These are phyloP conservation scores for Pyrus pyrifolia DNA, from an alignment of 306 rosid genomes.

Conservation along the genomic window DNA sequence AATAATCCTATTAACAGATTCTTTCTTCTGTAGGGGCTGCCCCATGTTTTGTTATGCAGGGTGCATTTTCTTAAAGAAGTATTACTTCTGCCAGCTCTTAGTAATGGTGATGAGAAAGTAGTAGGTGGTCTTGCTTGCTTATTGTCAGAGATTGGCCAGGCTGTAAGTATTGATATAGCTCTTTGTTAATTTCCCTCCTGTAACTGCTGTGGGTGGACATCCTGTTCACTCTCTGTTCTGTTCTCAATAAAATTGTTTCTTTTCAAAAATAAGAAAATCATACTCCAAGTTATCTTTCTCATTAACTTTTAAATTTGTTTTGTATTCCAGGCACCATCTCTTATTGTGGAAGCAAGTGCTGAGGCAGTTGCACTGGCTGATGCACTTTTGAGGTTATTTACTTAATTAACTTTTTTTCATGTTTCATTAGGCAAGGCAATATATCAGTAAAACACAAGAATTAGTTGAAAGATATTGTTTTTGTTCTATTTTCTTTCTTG, in stretches of 20 bases:
- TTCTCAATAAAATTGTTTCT: too few relatives aligned
- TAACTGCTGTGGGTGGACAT: too few relatives aligned
- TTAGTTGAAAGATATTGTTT: not conserved
- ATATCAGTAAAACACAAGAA: too few relatives aligned
- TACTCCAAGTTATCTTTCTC: not conserved
- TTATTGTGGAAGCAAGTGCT: slow-evolving; percentile 78
- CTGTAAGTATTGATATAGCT: slow-evolving; percentile 48
- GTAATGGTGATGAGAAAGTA: slow-evolving; percentile 65
- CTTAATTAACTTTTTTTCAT: not conserved
- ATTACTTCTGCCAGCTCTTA: slow-evolving; percentile 83
- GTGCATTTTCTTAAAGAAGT: slow-evolving; percentile 74
- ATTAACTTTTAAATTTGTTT: slow-evolving; percentile 22
- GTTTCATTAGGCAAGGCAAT: not conserved
- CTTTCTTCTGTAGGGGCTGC: slow-evolving; percentile 68
- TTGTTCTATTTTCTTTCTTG: too few relatives aligned
- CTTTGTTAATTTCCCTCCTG: too few relatives aligned
- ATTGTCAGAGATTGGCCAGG: slow-evolving; percentile 96
- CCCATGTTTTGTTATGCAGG: slow-evolving; percentile 77
- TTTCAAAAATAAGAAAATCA: not conserved
- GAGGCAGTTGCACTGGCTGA: slow-evolving; percentile 78
- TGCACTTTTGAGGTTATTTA: slow-evolving; percentile 77
- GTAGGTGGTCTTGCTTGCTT: slow-evolving; percentile 88
- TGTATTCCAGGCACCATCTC: slow-evolving; percentile 68
- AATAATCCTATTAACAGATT: slow-evolving; percentile 22
- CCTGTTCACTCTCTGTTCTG: too few relatives aligned